Conservation (phyloP, 2,329 filamentous ascomycete genomes). For the Alternaria arborescens region DNA sequence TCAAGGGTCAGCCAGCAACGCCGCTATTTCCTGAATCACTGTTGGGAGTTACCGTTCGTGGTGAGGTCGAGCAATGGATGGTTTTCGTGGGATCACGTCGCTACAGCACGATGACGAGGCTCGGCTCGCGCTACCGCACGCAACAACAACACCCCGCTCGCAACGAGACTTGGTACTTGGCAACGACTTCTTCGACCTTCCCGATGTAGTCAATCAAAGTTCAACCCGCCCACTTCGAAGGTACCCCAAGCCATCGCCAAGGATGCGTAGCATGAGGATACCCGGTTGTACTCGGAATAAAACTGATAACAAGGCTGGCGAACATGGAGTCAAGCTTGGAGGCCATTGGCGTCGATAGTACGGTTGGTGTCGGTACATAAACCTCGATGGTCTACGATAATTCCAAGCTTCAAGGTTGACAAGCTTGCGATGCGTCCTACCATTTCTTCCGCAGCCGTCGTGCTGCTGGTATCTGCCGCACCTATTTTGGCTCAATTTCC, state of each 20-base stretch:
- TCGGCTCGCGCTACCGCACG: slow-evolving; percentile 5
- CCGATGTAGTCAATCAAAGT: slow-evolving; percentile 6
- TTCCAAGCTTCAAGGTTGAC: background rate
- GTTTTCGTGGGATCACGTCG: background rate
- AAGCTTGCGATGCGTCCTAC: slow-evolving; percentile 12
- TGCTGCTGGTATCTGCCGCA: slow-evolving; percentile 16
- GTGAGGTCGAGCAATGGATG: background rate
- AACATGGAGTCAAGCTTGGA: slow-evolving; percentile 6
- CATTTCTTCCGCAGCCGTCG: slow-evolving; percentile 2
- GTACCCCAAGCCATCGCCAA: slow-evolving; percentile 9
- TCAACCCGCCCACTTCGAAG: background rate
- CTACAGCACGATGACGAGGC: slow-evolving; percentile 5
- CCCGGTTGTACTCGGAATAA: background rate
- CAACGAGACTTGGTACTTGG: slow-evolving; percentile 11
- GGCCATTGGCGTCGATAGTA: slow-evolving; percentile 3
- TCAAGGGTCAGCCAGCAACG: background rate
- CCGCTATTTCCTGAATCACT: background rate
- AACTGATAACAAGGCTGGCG: slow-evolving; percentile 3
- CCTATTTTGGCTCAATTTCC: slow-evolving; percentile 25
- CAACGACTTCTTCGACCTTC: slow-evolving; percentile 8
- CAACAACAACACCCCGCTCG: slow-evolving; percentile 9
- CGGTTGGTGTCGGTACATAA: slow-evolving; percentile 4
- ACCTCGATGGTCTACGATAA: background rate
- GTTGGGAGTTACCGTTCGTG: background rate
- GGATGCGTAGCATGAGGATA: background rate